Base-by-base conservation (phyloP, 2,329 filamentous ascomycete species). In the Apiospora kogelbergensis region DNA sequence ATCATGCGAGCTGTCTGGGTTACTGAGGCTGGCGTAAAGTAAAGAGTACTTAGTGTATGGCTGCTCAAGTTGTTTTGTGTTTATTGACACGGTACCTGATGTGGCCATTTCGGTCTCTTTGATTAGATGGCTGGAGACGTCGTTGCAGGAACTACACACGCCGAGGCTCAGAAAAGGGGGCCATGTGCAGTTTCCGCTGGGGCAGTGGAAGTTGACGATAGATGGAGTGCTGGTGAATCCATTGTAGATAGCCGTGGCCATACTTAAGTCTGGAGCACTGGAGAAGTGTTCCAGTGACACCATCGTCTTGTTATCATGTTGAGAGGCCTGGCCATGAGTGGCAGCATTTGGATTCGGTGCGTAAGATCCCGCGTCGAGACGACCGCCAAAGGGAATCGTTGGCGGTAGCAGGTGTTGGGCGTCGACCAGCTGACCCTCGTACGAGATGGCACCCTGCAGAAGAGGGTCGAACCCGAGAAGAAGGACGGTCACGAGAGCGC, bases 401-500 rank as follows among this genome's bases (percentile, higher is more conserved):
- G 67, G 46, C 15, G 67, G 44, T 6, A 40, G 22, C 9, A 44
- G 22, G 17, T n/a, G 15, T 13, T 15, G 53, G 10, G 26, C 9
- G 11, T 64, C 67, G 11, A 45, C 67, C 20, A 46, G 17, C 9
- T 42, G 20, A 9, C 67, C 53, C 15, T 26, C 26, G 11, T 68
- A 48, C 6, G 67, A 45, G 17, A 68, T 64, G 37, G 57, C 48
- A 5, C 48, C 37, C 53, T 68, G 66, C 24, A 63, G 40, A 11
- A 68, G 57, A 24, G 66, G 37, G 11, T 68, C 66, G 40, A 68
- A 68, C 5, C 40, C 53, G 41, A 68, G 48, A 26, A 68, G 66
- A 1, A 63, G 26, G 37, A 45, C 6, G 17, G 42, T 68, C 2
- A 68, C 57, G 3, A 68, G 66, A 6, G 66, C 33, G 3, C 66